Evolutionary conservation across 176 grass and related monocot species (phyloP).

Genomic region (Rhynchospora tenuis): DNA sequence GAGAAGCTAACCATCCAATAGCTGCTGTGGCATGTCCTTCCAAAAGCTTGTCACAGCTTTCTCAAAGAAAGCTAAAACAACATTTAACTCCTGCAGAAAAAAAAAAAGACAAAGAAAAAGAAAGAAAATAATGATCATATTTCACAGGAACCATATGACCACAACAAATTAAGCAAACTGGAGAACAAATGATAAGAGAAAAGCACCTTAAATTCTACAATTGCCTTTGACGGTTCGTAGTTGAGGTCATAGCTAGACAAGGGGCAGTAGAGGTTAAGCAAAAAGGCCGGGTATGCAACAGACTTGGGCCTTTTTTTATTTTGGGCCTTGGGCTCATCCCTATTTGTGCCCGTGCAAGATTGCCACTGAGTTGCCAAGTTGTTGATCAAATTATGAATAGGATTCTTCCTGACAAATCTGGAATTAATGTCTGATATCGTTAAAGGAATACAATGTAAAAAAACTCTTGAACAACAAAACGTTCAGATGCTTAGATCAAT

Average conservation of each 20-base stretch:
- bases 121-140: not conserved
- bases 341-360: conserved; percentile 26
- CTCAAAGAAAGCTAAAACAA: conserved; percentile 84
- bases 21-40: conserved; percentile 37
- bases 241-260: conserved; percentile 65
- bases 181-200: conserved; percentile 13
- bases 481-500: not conserved
- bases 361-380: conserved; percentile 59
- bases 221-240: conserved; percentile 85
- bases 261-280: conserved; percentile 78
- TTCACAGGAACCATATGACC: not conserved
- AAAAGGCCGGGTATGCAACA: conserved; percentile 59
- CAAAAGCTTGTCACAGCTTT: conserved; percentile 53
- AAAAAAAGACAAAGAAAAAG: not conserved
- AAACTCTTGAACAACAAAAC: not conserved
- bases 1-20: conserved; percentile 50
- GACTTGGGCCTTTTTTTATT: conserved; percentile 59
- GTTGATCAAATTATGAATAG: conserved; percentile 82
- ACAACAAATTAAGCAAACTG: conserved; percentile 13
- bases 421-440: conserved; percentile 83
- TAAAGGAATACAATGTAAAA: conserved; percentile 23
- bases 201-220: conserved; percentile 90
- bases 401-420: conserved; percentile 68
- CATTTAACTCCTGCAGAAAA: conserved; percentile 60
- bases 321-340: conserved; percentile 35